Percentiles rank a stretch among this genome's conserved stretches.
Evolutionary conservation across 257 asterid species (phyloP).

Genomic region (Gentiana straminea): DNA sequence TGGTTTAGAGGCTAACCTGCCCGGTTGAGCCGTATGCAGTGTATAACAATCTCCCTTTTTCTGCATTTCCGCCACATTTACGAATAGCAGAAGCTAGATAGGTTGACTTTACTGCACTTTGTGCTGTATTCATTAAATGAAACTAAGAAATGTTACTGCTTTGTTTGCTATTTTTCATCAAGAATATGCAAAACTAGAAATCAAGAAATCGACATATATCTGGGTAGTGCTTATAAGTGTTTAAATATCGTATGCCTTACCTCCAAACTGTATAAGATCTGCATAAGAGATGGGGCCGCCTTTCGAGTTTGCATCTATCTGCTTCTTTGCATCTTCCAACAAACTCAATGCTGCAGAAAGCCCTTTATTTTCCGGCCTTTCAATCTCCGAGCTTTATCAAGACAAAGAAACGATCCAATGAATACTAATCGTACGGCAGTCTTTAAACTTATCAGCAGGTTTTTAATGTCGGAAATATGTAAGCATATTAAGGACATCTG

Average conservation of each 20-base stretch:
- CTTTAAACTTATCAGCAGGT: not conserved
- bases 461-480: no score
- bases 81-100: conserved; percentile 77
- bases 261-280: conserved; percentile 83
- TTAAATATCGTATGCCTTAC: conserved; percentile 18
- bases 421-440: conserved; percentile 7
- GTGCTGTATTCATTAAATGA: conserved; percentile 49
- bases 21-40: conserved; percentile 84
- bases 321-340: conserved; percentile 79
- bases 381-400: conserved; percentile 92
- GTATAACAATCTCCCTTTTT: conserved; percentile 69
- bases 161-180: no score
- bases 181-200: no score
- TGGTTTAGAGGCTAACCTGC: conserved; percentile 39
- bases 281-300: conserved; percentile 89
- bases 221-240: not conserved
- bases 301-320: conserved; percentile 63
- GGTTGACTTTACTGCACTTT: conserved; percentile 81
- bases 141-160: not conserved
- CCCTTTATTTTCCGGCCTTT: conserved; percentile 87
- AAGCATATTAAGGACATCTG: no score
- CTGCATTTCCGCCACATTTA: conserved; percentile 92
- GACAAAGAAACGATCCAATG: conserved; percentile 20
- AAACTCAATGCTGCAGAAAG: conserved; percentile 52
- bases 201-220: no score